Conservation (phyloP, 2,329 filamentous ascomycete genomes). For the Clarireedia homoeocarpa region DNA sequence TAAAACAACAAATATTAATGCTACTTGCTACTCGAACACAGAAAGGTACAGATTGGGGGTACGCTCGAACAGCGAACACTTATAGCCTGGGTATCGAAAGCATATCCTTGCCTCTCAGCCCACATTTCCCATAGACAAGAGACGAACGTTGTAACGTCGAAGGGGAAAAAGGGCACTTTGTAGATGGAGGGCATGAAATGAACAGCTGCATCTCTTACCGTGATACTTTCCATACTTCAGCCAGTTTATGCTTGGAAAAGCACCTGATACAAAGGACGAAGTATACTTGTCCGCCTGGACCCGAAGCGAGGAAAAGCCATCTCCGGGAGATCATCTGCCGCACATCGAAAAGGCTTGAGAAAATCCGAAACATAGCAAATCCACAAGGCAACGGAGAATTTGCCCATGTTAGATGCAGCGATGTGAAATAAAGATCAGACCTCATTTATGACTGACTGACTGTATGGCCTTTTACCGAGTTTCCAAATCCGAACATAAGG, state of each 20-base stretch:
- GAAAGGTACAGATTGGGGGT: neutral
- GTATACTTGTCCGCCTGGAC: constrained; percentile 1
- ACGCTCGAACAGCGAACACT: neutral
- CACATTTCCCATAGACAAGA: too few species aligned
- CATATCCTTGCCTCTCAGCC: too few species aligned
- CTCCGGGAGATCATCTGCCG: constrained; percentile 21
- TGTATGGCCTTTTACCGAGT: neutral
- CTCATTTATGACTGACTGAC: neutral
- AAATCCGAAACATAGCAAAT: constrained; percentile 8
- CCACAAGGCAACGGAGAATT: constrained; percentile 5
- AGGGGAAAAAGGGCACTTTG: neutral
- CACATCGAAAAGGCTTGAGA: constrained; percentile 11
- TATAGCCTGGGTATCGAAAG: neutral
- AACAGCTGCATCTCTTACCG: constrained; percentile 3
- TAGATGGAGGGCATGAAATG: neutral
- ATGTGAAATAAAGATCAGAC: neutral
- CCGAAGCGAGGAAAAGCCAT: constrained; percentile 8
- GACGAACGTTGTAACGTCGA: neutral
- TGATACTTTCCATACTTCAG: constrained; percentile 5
- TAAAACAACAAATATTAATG: neutral
- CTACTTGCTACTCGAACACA: neutral
- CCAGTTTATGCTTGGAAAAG: constrained; percentile 4
- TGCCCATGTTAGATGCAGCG: neutral
- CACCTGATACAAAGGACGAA: neutral
- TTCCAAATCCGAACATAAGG: neutral